Evolutionary conservation across 352 stramenopile species (phyloP).

Genomic region (Pseudoperonospora humuli): DNA sequence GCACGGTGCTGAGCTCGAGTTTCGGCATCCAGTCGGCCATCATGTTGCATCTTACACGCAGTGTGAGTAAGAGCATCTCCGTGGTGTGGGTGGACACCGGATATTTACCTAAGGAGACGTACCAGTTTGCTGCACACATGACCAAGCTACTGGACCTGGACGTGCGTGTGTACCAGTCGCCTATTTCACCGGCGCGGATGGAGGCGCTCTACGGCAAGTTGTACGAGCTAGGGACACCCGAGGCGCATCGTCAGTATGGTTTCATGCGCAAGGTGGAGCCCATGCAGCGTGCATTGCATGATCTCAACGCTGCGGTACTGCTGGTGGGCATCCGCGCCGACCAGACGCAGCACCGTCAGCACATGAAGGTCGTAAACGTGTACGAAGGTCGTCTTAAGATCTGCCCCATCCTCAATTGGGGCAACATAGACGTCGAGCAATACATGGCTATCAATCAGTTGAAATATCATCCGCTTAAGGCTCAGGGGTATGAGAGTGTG

Average conservation of each 20-base stretch:
- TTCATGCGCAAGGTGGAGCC: constrained; percentile 83
- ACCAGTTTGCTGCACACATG: constrained; percentile 67
- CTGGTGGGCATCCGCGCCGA: constrained; percentile 74
- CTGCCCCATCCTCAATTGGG: constrained; percentile 79
- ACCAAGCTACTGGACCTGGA: constrained; percentile 59
- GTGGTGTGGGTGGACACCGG: constrained; percentile 83
- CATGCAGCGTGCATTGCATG: constrained; percentile 63
- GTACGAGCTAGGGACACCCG: constrained; percentile 56
- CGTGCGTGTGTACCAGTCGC: constrained; percentile 69
- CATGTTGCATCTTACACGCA: constrained; percentile 70
- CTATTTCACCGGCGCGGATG: constrained; percentile 70
- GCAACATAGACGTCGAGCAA: constrained; percentile 59
- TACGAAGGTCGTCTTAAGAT: constrained; percentile 82
- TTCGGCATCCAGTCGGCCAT: constrained; percentile 84
- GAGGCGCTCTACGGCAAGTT: constrained; percentile 83
- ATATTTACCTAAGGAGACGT: constrained; percentile 78
- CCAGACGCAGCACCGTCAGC: constrained; percentile 64
- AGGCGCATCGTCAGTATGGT: constrained; percentile 74
- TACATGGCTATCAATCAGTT: constrained; percentile 67
- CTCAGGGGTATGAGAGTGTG: constrained; percentile 72
- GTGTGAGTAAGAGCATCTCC: constrained; percentile 40
- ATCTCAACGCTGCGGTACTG: constrained; percentile 53
- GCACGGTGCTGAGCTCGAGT: constrained; percentile 71
- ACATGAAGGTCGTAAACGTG: constrained; percentile 69
- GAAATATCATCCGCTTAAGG: constrained; percentile 81